A percentile compares a stretch with the other conserved stretches of the same genome.
phyloP scores from a whole-genome alignment of 2,329 filamentous ascomycete species.

The Cladophialophora immunda region DNA sequence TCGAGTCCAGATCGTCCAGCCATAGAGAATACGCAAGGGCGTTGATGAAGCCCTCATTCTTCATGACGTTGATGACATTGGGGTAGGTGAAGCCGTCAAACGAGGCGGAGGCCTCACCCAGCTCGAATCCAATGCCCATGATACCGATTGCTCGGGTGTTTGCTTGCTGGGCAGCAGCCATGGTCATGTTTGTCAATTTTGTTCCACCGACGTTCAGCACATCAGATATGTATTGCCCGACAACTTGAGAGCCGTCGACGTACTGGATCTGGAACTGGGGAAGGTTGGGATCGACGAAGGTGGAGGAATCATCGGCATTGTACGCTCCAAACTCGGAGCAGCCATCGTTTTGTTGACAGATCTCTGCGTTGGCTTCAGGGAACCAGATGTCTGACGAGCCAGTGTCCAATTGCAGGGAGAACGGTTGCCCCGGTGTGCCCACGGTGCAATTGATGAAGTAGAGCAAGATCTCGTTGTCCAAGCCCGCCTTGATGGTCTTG shows the following conservation, averaged over 20 bases:
- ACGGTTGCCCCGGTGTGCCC: constrained; percentile 67
- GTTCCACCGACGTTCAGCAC: constrained; percentile 46
- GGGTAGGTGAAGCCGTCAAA: constrained; percentile 54
- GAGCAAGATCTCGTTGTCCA: constrained; percentile 48
- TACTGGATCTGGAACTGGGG: constrained; percentile 50
- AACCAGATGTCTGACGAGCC: constrained; percentile 76
- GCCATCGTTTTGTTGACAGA: constrained; percentile 34
- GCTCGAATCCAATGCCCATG: constrained; percentile 52
- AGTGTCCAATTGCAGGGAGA: constrained; percentile 71
- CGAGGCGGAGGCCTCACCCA: constrained; percentile 38
- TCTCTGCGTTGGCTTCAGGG: constrained; percentile 37
- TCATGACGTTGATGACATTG: constrained; percentile 72
- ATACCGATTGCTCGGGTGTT: constrained; percentile 43
- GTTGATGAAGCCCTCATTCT: constrained; percentile 62
- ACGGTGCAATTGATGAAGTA: constrained; percentile 71
- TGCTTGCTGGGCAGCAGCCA: constrained; percentile 45
- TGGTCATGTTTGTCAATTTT: constrained; percentile 49
- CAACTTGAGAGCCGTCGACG: constrained; percentile 48
- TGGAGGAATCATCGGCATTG: constrained; percentile 40
- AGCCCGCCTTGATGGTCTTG: constrained; percentile 31
- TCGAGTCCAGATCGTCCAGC: constrained; percentile 63
- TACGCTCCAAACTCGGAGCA: constrained; percentile 39
- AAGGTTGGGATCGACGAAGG: constrained; percentile 30
- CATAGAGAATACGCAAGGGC: constrained; percentile 53
- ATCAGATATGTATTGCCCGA: constrained; percentile 51